Base-by-base conservation (phyloP, 2,329 filamentous ascomycete species). In the Xylariaceae sp. region DNA sequence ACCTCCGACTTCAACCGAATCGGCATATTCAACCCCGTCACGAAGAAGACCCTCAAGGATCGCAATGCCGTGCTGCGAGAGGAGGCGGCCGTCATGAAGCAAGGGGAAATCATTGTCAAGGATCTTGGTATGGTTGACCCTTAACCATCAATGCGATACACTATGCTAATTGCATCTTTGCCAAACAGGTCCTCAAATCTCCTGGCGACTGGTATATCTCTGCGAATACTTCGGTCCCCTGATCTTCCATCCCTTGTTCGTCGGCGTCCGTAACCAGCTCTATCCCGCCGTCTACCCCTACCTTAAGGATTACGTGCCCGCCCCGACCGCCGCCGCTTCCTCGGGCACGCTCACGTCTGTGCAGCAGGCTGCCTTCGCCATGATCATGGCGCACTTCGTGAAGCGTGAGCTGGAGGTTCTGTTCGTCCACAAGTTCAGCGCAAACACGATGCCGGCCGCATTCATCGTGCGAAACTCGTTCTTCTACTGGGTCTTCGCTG, bases 381-480 rank as follows among this genome's bases (percentile, higher is more conserved):
- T 96, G 73, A 84, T 96, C 69, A 78, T 86, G 58, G 75, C 88
- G 10, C 94, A 99, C 80, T 99, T 97, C 75, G 66, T 90, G 73
- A 99, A 99, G 83, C 92, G 94, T 71, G 94, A 99, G 79, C 82
- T 90, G 66, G 94, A 99, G 79, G 97, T 94, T 0, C 72, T 96
- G 63, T 96, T 94, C 73, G 84, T 99, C 63, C 94, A 99, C 81
- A 91, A 90, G 73, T 99, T 99, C 81, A 93, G 91, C 58, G 86
- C 88, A 63, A 90, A 89, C 70, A 99, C 94, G 53, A 99, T 99
- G 94, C 94, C 94, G 15, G 82, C 84, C 60, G 78, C 76, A 71
- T 96, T 96, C 80, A 90, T 99, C 72, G 88, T 97, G 83, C 94
- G 93, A 77, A 99, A 99, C 82, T 91, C 88, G 66, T 84, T 83